Conservation (phyloP, 257 asterid species). For the Paulownia fortunei region DNA sequence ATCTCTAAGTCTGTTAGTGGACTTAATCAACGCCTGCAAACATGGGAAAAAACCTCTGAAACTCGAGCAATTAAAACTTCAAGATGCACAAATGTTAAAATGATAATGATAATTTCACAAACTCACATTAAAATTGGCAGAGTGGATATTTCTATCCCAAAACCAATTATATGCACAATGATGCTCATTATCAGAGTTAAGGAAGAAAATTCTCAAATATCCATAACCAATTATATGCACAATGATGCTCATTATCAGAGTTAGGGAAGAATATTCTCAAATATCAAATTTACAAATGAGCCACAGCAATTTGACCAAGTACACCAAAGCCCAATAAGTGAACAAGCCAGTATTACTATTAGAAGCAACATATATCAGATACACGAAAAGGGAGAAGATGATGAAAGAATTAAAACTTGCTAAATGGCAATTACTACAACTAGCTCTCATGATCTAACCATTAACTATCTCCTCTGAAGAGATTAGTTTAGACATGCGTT, state of each 20-base stretch:
- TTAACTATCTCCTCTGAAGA: not conserved
- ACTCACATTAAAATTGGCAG: slow-evolving; percentile 22
- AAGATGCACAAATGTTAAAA: not conserved
- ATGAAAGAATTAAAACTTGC: not conserved
- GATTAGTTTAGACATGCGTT: not conserved
- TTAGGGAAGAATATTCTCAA: not conserved
- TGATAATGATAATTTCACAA: slow-evolving; percentile 14
- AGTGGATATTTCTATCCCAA: slow-evolving; percentile 12
- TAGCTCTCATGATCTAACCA: not conserved
- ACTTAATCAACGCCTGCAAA: slow-evolving; percentile 90
- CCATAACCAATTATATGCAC: not conserved
- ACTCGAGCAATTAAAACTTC: slow-evolving; percentile 11
- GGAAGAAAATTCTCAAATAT: not conserved
- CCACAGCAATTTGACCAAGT: not conserved
- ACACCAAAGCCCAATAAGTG: not conserved
- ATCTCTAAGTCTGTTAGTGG: slow-evolving; percentile 94
- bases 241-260: slow-evolving; percentile 14
- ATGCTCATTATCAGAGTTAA: not conserved
- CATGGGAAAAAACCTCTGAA: slow-evolving; percentile 16
- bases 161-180: slow-evolving; percentile 6
- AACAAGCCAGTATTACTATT: not conserved
- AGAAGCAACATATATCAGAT: not conserved
- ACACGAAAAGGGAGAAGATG: not conserved
- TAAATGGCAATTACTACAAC: not conserved
- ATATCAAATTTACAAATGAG: not conserved